Evolutionary conservation across 2,329 filamentous ascomycete genomes (phyloP).

Genomic region (Botrytis hyacinthi): DNA sequence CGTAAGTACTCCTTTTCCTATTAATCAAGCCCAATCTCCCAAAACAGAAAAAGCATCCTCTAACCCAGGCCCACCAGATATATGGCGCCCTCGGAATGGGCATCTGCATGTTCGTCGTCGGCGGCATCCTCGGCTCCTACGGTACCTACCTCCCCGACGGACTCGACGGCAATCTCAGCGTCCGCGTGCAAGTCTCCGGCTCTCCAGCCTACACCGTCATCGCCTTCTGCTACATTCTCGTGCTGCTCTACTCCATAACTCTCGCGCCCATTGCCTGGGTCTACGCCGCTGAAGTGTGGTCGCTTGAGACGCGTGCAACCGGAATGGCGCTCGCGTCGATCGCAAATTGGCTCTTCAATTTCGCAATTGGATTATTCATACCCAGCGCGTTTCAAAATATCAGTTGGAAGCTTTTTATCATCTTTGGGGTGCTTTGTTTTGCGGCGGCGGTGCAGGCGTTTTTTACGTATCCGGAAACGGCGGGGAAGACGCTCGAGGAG

Average conservation of each 20-base stretch:
- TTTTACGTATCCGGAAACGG: constrained; percentile 40
- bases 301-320: constrained; percentile 57
- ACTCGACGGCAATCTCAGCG: constrained; percentile 48
- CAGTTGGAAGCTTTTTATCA: constrained; percentile 51
- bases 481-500: constrained; percentile 39
- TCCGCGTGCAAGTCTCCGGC: constrained; percentile 52
- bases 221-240: constrained; percentile 62
- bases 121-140: constrained; percentile 44
- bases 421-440: constrained; percentile 50
- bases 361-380: constrained; percentile 57
- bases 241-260: constrained; percentile 62
- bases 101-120: constrained; percentile 48
- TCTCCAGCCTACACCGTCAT: constrained; percentile 60
- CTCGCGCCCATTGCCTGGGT: constrained; percentile 64
- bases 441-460: constrained; percentile 39
- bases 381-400: constrained; percentile 59
- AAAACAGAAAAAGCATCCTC: background rate
- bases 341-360: constrained; percentile 58
- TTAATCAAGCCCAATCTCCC: too few relatives aligned
- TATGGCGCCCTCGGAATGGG: constrained; percentile 45
- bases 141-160: constrained; percentile 45
- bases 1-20: background rate
- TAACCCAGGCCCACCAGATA: constrained; percentile 33
- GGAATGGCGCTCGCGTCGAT: constrained; percentile 58
- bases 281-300: constrained; percentile 64